phyloP scores from a whole-genome alignment of 768 basidiomycete species.

The Auriscalpium microsporum region DNA sequence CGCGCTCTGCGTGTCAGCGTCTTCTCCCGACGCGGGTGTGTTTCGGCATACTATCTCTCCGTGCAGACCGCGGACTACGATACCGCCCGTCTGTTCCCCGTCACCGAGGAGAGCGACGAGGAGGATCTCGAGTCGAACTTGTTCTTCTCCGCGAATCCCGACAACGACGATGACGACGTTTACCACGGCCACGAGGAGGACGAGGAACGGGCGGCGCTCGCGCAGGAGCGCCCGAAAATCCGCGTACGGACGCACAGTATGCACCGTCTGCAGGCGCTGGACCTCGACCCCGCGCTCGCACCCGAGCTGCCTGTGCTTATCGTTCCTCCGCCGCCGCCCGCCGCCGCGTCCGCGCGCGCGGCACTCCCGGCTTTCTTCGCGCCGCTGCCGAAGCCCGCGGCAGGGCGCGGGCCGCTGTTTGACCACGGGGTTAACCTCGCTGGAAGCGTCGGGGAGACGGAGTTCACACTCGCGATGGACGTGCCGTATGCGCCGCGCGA shows the following conservation, averaged over 20 bases:
- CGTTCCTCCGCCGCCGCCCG: not conserved
- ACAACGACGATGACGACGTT: not conserved
- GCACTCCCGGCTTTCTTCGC: conserved; percentile 2
- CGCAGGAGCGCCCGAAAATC: conserved; percentile 7
- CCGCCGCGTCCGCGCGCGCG: not conserved
- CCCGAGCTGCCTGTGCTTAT: no score
- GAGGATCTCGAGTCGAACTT: no score
- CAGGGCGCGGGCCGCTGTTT: conserved; percentile 7
- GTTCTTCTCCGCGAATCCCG: no score
- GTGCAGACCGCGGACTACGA: no score
- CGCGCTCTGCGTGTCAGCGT: not conserved
- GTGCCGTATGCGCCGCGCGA: conserved; percentile 4
- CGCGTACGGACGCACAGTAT: conserved; percentile 21
- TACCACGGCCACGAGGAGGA: conserved; percentile 25
- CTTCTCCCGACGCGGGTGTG: no score
- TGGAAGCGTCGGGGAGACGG: conserved; percentile 1
- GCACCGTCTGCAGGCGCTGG: conserved; percentile 11
- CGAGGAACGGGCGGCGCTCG: conserved; percentile 6
- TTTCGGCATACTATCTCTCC: no score
- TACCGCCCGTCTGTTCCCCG: conserved; percentile 10
- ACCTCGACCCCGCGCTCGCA: not conserved
- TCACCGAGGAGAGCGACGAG: no score
- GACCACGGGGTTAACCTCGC: not conserved
- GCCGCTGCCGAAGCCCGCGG: conserved; percentile 6
- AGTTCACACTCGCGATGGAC: conserved; percentile 21